These are phyloP conservation scores for Taiwanofungus camphoratus DNA, from an alignment of 1,284 basidiomycete genomes.

Conservation along the genomic window DNA sequence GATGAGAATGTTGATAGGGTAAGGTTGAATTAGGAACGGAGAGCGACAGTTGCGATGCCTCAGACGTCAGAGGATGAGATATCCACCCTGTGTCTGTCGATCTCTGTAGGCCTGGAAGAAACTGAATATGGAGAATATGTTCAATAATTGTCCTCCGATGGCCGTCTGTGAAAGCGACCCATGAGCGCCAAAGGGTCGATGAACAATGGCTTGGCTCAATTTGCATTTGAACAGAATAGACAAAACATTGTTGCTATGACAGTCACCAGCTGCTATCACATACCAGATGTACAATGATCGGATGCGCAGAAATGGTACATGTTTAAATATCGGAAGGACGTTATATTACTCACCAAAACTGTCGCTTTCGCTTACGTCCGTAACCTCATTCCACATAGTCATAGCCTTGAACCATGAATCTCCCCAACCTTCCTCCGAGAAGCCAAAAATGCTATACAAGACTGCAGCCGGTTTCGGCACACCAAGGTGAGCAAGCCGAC, in stretches of 20 bases:
- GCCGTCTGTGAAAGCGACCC: constrained; percentile 53
- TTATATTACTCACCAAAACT: constrained; percentile 56
- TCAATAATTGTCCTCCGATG: constrained; percentile 66
- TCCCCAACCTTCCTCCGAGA: constrained; percentile 28
- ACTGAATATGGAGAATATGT: constrained; percentile 41
- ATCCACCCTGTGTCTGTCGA: constrained; percentile 2
- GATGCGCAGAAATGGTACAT: neutral
- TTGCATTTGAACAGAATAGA: neutral
- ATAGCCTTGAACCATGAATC: constrained; percentile 48
- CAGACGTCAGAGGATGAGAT: constrained; percentile 3
- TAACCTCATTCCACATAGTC: constrained; percentile 66
- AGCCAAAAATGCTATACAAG: constrained; percentile 48
- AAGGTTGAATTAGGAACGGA: constrained; percentile 13
- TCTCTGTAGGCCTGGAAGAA: constrained; percentile 33
- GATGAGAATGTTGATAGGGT: constrained; percentile 25
- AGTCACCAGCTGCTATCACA: too few species aligned
- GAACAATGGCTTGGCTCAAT: too few species aligned
- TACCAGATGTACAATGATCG: too few species aligned
- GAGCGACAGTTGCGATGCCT: constrained; percentile 7
- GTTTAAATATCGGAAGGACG: neutral
- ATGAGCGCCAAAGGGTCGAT: neutral
- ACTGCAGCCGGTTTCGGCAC: constrained; percentile 60
- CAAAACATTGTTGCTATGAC: too few species aligned
- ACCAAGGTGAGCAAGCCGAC: constrained; percentile 51
- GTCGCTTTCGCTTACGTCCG: constrained; percentile 68